Evolutionary conservation across 768 basidiomycete genomes (phyloP), one percentile per base, ranked within the genome.

Genomic region (Boletales sp.): DNA sequence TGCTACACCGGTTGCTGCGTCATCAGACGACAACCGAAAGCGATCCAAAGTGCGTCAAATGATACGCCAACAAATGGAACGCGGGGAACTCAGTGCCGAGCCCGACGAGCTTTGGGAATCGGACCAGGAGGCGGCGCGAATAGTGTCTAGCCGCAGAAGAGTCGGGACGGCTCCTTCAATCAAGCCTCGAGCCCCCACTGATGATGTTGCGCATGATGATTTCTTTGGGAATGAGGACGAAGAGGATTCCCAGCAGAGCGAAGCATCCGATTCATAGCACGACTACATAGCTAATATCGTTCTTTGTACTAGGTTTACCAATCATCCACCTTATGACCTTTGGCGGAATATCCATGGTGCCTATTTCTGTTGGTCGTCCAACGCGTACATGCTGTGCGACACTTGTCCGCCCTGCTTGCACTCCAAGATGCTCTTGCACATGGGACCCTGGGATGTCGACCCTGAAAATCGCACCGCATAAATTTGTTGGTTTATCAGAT

Each of bases 21-120:
- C 44, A 2, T 41, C 21, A 13, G 65, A 54, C 19, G 59, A 68
- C 39, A 80, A 81, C 7, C 75, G 82, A 48, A 65, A 70, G 19
- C 76, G 87, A 10, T 75, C 81, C 43, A 78, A 80, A 57, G 61
- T 90, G n/a, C 77, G 83, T 21, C 63, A 57, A 33, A 77, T 78
- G 78, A 78, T 90, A 46, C 74, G 74, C 31, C 70, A 69, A 45
- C 75, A 73, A 51, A 90, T 92, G 85, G 68, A 73, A 42, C 63
- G 61, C 0, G 84, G 86, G 1, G 80, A 81, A 45, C 48, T 92
- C 37, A 71, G 77, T 2, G 47, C 58, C 2, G 82, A 85, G 56
- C 86, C 88, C 9, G 90, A 93, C 8, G 71, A 72, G 11, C 55
- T 65, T 8, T 53, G 52, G 38, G 53, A 45, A 14, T 30, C 30